Evolutionary conservation across 2,329 filamentous ascomycete species (phyloP), one percentile per base, ranked within the genome.

Genomic region (Amylocarpus encephaloides): DNA sequence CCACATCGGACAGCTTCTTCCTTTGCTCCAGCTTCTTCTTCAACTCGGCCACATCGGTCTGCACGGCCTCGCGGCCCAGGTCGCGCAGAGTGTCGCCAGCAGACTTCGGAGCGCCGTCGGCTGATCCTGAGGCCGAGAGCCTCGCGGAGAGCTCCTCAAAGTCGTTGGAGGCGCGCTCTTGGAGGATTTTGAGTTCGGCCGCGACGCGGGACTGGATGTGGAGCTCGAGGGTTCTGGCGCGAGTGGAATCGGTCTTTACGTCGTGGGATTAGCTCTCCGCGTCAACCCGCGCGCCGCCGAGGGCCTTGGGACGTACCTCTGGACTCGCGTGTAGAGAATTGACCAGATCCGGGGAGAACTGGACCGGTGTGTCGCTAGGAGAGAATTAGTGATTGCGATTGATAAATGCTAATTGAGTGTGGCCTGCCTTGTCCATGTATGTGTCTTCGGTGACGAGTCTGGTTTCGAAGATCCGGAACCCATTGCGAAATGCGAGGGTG

Each of bases 181-280:
- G 83, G 57, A 95, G 81, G 61, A 83, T 84, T 70, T 85, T 82
- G 59, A 97, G 88, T 72, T 96, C 91, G 63, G 82, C 77, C 63
- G 85, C 82, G 54, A 96, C 88, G 70, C 92, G 91, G 66, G 81
- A 74, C 74, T 96, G 91, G 69, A 95, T 84, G 63, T 92, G 85
- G 57, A 93, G 82, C 73, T 97, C 92, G 68, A 89, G 74, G 65
- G 84, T 76, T 71, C 88, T 88, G 63, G 85, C 79, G 67, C 92
- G 90, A 58, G 89, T 91, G 53, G 84, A 82, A 73, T 97, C 91
- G 71, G 86, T 92, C 92, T 97, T 67, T 52, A 46, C 18, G 42
- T 11, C 40, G 16, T 30, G 9, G 5, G 33, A 39, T 15, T 40
- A 44, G 36, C n/a, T n/a, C n/a, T n/a, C n/a, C n/a, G n/a, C n/a